Evolutionary conservation across 1,284 basidiomycete species (phyloP), one percentile per base, ranked within the genome.

Genomic region (Ustilago crameri): DNA sequence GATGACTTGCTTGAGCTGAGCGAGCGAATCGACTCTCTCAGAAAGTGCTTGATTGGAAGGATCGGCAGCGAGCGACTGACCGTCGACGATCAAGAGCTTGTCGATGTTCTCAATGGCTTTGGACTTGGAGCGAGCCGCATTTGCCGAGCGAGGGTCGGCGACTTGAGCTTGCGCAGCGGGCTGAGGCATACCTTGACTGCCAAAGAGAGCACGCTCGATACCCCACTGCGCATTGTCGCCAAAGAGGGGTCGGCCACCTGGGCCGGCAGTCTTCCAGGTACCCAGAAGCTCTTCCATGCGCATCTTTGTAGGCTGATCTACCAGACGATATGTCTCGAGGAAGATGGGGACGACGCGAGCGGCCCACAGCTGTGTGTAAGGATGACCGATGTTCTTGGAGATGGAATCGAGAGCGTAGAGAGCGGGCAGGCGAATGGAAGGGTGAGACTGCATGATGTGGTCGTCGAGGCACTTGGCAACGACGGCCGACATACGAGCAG

Each of bases 361-460:
- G 0, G 76, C 47, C 78, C 78, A 81, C 18, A 81, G 59, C 30
- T 67, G 59, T 1, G 76, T 78, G 54, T 83, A 83, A 2, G 81
- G 81, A 22, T 64, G 61, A 17, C 81, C 80, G 18, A 82, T 70
- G 63, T 83, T 83, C 58, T 83, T 83, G 61, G 63, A 79, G 59
- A 99, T 94, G 17, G 95, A 95, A 82, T 98, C 96, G 80, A 98
- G 87, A 12, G 98, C 88, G 84, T 98, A 99, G 76, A 98, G 92
- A 0, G 92, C 88, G 0, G 96, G 95, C 5, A 99, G 87, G 84
- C 97, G 95, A 87, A 92, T 90, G 85, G 89, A 90, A 14, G 91
- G 89, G n/a, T 65, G 73, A 3, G 65, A 66, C 59, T 82, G 80
- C 74, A 91, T 87, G 57, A 98, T 93, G 74, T 97, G 94, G 27